A percentile compares a stretch with the other conserved stretches of the same genome.
phyloP scores from a whole-genome alignment of 441 rosid genomes.

The Breynia disticha region DNA sequence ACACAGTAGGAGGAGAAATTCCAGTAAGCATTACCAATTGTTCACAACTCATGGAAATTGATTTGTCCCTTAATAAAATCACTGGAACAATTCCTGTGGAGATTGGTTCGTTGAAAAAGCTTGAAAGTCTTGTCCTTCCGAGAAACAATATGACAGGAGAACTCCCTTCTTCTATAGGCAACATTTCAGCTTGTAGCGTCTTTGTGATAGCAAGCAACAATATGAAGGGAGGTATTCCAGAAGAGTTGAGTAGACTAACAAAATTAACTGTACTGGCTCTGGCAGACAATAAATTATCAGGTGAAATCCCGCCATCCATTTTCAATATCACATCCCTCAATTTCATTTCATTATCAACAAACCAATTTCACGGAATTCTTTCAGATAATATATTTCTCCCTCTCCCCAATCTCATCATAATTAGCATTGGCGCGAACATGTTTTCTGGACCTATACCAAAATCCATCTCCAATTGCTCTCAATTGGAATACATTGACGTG shows the following conservation, averaged over 20 bases:
- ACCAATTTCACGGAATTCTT: neutral
- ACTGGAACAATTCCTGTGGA: constrained; percentile 3
- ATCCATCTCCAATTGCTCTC: neutral
- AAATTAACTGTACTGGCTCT: neutral
- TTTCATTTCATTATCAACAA: neutral
- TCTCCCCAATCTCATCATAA: neutral
- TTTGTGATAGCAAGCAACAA: neutral
- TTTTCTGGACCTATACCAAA: neutral
- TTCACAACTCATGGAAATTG: neutral
- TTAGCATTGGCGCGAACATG: neutral
- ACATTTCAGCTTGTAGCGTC: neutral
- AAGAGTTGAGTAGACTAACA: neutral
- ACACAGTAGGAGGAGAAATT: constrained; percentile 3
- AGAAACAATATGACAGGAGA: constrained; percentile 6
- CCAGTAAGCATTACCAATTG: constrained; percentile 2
- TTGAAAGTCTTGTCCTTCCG: neutral
- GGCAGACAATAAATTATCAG: constrained; percentile 2
- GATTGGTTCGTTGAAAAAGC: constrained; percentile 3
- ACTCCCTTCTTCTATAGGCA: constrained; percentile 13
- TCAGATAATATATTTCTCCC: constrained; percentile 1
- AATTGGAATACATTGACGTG: neutral
- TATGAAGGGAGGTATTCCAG: constrained; percentile 11
- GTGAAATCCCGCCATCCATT: constrained; percentile 4
- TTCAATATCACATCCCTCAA: constrained; percentile 4
- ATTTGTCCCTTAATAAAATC: neutral